Conservation (phyloP, 2,329 filamentous ascomycete species). For the Juglanconis oblonga region DNA sequence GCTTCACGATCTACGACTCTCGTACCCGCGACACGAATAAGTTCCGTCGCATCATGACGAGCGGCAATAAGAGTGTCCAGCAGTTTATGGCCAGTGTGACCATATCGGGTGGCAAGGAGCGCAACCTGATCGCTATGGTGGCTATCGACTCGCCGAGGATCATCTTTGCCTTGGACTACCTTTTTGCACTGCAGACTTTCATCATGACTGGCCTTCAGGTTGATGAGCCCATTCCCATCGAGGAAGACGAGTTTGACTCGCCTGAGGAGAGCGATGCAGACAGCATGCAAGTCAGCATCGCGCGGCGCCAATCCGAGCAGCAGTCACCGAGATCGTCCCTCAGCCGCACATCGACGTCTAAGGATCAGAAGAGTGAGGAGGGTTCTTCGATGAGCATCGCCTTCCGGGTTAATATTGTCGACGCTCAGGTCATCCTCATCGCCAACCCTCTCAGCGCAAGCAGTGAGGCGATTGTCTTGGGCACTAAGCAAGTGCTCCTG, state of each 20-base stretch:
- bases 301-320: slow-evolving; percentile 27
- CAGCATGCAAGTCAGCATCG: slow-evolving; percentile 48
- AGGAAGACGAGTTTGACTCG: slow-evolving; percentile 33
- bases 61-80: slow-evolving; percentile 90
- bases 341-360: slow-evolving; percentile 13
- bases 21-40: slow-evolving; percentile 89
- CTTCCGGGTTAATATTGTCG: slow-evolving; percentile 89
- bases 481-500: slow-evolving; percentile 87
- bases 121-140: slow-evolving; percentile 82
- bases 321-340: slow-evolving; percentile 30
- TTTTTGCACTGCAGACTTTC: slow-evolving; percentile 86
- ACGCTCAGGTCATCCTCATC: slow-evolving; percentile 94
- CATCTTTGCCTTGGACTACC: slow-evolving; percentile 93
- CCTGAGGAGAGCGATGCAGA: slow-evolving; percentile 59
- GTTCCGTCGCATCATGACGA: slow-evolving; percentile 96
- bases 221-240: slow-evolving; percentile 58
- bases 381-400: slow-evolving; percentile 67
- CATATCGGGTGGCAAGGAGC: slow-evolving; percentile 80
- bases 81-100: slow-evolving; percentile 98
- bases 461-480: slow-evolving; percentile 93
- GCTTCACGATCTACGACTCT: slow-evolving; percentile 92
- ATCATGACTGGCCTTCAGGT: slow-evolving; percentile 67
- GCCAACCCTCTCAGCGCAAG: slow-evolving; percentile 87
- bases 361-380: slow-evolving; percentile 24
- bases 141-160: slow-evolving; percentile 92